These are phyloP conservation scores for Claviceps capensis DNA, from an alignment of 2,329 filamentous ascomycete genomes.

Conservation along the genomic window DNA sequence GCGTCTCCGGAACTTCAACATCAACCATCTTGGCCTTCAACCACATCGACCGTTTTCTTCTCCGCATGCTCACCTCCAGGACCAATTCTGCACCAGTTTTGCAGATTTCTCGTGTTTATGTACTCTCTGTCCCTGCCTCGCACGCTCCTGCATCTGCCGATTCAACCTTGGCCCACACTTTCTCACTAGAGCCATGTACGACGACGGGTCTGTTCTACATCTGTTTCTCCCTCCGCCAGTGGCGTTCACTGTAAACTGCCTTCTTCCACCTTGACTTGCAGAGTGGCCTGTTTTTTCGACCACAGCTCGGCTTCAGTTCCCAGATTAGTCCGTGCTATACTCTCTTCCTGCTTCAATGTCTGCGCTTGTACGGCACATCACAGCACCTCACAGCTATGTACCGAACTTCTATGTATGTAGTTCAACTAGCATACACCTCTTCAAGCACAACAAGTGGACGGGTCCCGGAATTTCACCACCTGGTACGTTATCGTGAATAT, in stretches of 20 bases:
- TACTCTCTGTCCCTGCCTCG: not conserved
- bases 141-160: too few relatives aligned
- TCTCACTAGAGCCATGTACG: not conserved
- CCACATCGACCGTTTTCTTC: too few relatives aligned
- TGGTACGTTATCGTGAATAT: not conserved
- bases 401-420: too few relatives aligned
- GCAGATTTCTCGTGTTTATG: not conserved
- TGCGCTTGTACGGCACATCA: not conserved
- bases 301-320: not conserved
- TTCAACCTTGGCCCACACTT: not conserved
- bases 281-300: not conserved
- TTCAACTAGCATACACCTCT: not conserved
- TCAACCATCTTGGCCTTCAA: too few relatives aligned
- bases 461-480: not conserved
- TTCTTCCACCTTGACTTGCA: not conserved
- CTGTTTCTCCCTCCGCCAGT: not conserved
- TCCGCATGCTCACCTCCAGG: too few relatives aligned
- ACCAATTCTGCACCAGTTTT: too few relatives aligned
- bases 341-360: not conserved
- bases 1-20: too few relatives aligned
- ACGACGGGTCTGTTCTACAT: not conserved
- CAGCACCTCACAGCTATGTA: too few relatives aligned
- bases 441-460: not conserved
- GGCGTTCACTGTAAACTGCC: not conserved
- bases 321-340: not conserved